Evolutionary conservation across 2,329 filamentous ascomycete genomes (phyloP).

Genomic region (Tolypocladium ophioglossoides): DNA sequence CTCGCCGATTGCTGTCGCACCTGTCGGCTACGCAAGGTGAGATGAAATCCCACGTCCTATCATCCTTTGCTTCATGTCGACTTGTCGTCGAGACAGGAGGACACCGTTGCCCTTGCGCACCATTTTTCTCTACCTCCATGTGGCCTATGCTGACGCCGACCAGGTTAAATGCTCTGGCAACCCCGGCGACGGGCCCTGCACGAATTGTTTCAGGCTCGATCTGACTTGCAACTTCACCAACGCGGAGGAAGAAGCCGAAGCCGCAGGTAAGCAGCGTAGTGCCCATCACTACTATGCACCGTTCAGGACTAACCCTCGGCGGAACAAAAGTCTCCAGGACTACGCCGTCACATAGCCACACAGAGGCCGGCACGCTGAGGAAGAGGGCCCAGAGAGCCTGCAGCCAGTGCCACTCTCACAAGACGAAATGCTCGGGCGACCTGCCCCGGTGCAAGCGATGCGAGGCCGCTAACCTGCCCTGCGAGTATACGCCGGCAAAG

Average conservation of each 20-base stretch:
- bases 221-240: conserved; percentile 24
- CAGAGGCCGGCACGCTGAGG: conserved; percentile 29
- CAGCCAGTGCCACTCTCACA: conserved; percentile 29
- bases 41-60: neutral
- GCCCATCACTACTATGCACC: neutral
- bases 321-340: conserved; percentile 24
- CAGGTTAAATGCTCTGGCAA: conserved; percentile 33
- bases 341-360: conserved; percentile 27
- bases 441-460: conserved; percentile 28
- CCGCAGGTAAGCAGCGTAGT: conserved; percentile 8
- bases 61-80: neutral
- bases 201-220: conserved; percentile 26
- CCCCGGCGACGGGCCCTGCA: conserved; percentile 22
- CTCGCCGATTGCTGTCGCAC: conserved; percentile 24
- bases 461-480: conserved; percentile 19
- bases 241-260: conserved; percentile 9
- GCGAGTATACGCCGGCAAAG: conserved; percentile 29
- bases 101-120: neutral
- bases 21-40: conserved; percentile 27
- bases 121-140: neutral
- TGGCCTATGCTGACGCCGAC: neutral
- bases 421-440: conserved; percentile 32
- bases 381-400: conserved; percentile 32
- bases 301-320: neutral
- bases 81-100: neutral